Evolutionary conservation across 2,329 filamentous ascomycete genomes (phyloP).

Genomic region (Claviceps spartinae): DNA sequence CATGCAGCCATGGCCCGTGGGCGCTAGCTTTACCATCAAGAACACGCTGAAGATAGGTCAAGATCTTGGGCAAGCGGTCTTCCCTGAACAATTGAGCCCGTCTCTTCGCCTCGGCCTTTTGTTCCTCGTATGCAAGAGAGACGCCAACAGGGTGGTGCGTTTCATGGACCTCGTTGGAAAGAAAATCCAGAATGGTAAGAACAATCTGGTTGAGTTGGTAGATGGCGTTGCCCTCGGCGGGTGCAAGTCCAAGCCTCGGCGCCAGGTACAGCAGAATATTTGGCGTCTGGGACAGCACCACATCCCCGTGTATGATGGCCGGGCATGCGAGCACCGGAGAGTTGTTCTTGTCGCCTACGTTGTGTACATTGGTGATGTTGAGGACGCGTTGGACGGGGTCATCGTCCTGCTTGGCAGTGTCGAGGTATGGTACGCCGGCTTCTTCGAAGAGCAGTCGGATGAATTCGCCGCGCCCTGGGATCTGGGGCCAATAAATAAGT

Average conservation of each 20-base stretch:
- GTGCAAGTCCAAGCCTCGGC: slow-evolving; percentile 41
- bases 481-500: slow-evolving; percentile 56
- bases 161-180: slow-evolving; percentile 61
- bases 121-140: slow-evolving; percentile 56
- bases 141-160: slow-evolving; percentile 58
- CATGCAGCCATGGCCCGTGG: slow-evolving; percentile 52
- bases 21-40: slow-evolving; percentile 40
- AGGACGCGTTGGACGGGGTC: slow-evolving; percentile 39
- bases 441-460: slow-evolving; percentile 63
- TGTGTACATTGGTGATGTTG: slow-evolving; percentile 28
- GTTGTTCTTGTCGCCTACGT: slow-evolving; percentile 40
- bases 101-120: slow-evolving; percentile 51
- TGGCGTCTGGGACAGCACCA: slow-evolving; percentile 55
- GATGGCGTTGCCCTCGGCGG: slow-evolving; percentile 26
- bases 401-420: slow-evolving; percentile 29
- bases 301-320: slow-evolving; percentile 45
- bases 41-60: slow-evolving; percentile 56
- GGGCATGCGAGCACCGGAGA: slow-evolving; percentile 55
- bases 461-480: slow-evolving; percentile 64
- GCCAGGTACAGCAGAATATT: slow-evolving; percentile 63
- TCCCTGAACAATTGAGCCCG: slow-evolving; percentile 44
- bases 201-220: slow-evolving; percentile 49
- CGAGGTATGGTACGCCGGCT: slow-evolving; percentile 48
- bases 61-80: slow-evolving; percentile 55
- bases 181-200: slow-evolving; percentile 56